Base-by-base conservation (phyloP, 2,329 filamentous ascomycete genomes). In the Fusarium armeniacum region DNA sequence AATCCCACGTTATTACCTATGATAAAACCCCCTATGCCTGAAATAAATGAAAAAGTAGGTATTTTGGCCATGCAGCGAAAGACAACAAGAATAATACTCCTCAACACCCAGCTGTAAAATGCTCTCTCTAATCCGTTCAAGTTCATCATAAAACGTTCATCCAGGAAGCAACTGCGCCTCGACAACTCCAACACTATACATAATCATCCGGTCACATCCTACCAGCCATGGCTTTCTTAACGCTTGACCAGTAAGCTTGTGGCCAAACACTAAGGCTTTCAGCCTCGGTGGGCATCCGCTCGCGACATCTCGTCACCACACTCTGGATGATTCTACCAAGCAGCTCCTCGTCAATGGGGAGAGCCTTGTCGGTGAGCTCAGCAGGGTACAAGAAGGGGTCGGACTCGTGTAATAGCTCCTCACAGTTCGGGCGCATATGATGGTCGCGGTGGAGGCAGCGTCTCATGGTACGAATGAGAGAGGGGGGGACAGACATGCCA, bases 301-400 rank as follows among this genome's bases (percentile, higher is more conserved):
- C 86, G 51, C 84, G 83, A 65, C 88, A 89, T 58, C 87, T 83
- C 20, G 83, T 80, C 18, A 88, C 87, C 22, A 90, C 87, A 73
- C 86, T 90, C 78, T 89, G 85, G 62, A 91, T 85, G 69, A 91
- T 89, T 46, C 87, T 81, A 33, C 84, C 84, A 32, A 91, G 82
- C 53, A 90, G 78, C 71, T 90, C 88, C 75, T 90, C 87, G 20
- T 87, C 87, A 55, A 91, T 84, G 6, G 89, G 87, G 18, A 90
- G 78, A 13, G 86, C 82, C 64, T 83, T 83, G 16, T 86, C 85
- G 45, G 82, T 80, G 10, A 86, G 80, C 74, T 90, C 88, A 35
- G 83, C 81, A 0, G 90, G 90, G 71, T 90, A 89, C 38, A 92
- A 76, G 75, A 91, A 91, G 5, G 87, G 84, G 71, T 92, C 90